These are phyloP conservation scores for Apiospora malaysiana DNA, from an alignment of 2,329 filamentous ascomycete species.

Conservation along the genomic window DNA sequence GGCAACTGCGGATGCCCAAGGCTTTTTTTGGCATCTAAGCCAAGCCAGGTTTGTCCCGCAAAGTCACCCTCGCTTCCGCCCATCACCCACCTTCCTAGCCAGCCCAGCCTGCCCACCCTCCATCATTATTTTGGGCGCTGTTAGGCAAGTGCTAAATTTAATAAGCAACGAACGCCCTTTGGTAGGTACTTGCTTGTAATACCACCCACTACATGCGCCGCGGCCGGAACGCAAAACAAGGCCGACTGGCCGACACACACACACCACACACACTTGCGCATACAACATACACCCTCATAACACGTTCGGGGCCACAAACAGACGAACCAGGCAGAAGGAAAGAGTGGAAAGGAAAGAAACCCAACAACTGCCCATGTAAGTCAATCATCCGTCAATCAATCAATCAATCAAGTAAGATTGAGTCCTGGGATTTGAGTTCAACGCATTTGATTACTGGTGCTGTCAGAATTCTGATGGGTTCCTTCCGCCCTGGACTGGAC, in stretches of 20 bases:
- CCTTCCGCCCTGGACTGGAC: neutral
- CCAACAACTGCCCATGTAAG: constrained; percentile 12
- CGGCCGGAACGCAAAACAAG: neutral
- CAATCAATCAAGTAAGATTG: neutral
- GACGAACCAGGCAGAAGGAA: neutral
- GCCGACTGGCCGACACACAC: neutral
- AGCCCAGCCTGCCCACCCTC: neutral
- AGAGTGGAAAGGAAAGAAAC: neutral
- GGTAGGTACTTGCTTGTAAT: neutral
- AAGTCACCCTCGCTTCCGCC: neutral
- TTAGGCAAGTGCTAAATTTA: neutral
- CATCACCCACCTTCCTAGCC: neutral
- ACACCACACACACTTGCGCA: neutral
- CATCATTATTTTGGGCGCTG: neutral
- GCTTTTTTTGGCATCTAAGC: neutral
- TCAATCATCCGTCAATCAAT: neutral
- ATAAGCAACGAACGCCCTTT: constrained; percentile 2
- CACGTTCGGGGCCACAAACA: neutral
- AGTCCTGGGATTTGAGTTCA: constrained; percentile 4
- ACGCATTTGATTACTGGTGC: neutral
- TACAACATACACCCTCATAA: neutral
- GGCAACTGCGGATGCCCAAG: too few relatives aligned
- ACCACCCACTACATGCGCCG: neutral
- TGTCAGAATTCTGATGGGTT: neutral
- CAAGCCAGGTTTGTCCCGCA: constrained; percentile 12